A percentile compares a stretch with the other conserved stretches of the same genome.
These are phyloP conservation scores for Angomonas ambiguus DNA, from an alignment of 208 protist genomes.

Conservation along the genomic window DNA sequence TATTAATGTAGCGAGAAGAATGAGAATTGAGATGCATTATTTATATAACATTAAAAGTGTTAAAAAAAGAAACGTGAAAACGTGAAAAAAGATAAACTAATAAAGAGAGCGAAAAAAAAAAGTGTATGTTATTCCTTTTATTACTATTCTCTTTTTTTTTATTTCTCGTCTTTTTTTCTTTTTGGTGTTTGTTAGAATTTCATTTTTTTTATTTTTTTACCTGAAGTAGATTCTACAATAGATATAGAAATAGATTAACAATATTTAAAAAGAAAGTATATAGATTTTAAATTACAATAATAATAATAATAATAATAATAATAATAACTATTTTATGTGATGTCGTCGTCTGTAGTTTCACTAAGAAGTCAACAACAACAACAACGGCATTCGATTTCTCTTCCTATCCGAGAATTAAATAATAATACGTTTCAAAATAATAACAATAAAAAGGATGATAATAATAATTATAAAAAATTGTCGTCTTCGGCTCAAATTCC, in stretches of 20 bases:
- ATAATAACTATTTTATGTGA: too few relatives aligned
- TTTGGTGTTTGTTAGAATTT: neutral
- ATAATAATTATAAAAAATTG: neutral
- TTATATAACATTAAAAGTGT: too few relatives aligned
- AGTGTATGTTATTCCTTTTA: conserved; percentile 2
- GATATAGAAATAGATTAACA: neutral
- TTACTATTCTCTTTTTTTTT: neutral
- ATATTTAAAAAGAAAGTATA: conserved; percentile 1
- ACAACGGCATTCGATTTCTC: too few relatives aligned
- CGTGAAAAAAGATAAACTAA: neutral
- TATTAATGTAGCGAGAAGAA: too few relatives aligned
- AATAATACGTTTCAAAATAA: too few relatives aligned
- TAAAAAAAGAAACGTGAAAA: neutral
- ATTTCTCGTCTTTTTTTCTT: neutral
- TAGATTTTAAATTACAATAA: neutral
- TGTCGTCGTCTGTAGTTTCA: too few relatives aligned
- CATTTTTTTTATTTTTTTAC: neutral
- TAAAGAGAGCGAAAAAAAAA: too few relatives aligned
- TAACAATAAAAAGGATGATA: too few relatives aligned
- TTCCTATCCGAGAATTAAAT: too few relatives aligned
- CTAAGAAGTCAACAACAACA: too few relatives aligned
- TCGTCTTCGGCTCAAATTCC: too few relatives aligned
- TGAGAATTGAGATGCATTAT: too few relatives aligned
- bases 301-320: neutral
- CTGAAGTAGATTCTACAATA: conserved; percentile 2